Base-by-base conservation (phyloP, 2,329 filamentous ascomycete genomes). In the Bertia moriformis region DNA sequence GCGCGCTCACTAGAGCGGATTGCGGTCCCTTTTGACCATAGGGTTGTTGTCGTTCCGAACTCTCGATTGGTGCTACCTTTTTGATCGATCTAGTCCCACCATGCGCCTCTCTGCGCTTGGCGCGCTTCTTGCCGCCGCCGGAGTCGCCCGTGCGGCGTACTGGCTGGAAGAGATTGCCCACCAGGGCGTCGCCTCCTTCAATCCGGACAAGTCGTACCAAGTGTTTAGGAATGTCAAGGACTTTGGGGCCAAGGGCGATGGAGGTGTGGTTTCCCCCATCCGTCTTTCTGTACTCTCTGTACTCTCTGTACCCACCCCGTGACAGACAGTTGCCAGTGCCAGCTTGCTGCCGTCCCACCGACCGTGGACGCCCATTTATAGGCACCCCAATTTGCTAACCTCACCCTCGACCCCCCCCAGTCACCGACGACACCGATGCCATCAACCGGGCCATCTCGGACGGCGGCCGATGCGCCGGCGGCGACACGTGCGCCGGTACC, bases 351-450 rank as follows among this genome's bases (percentile, higher is more conserved):
- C n/a, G n/a, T n/a, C n/a, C n/a, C n/a, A n/a, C n/a, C n/a, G n/a
- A n/a, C 14, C 19, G 39, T 15, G 39, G 41, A 41, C 32, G 37
- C 67, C 51, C 68, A 67, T 59, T 68, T 70, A 52, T 71, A 71
- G 55, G 70, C 63, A 51, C 64, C 67, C 37, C 66, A 70, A 42
- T 56, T 72, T 32, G 65, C 67, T 46, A 72, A 71, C 52, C 63
- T 71, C 38, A 52, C 63, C 46, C 63, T 72, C 40, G 67, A 71
- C 46, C 51, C 65, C 41, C 42, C 40, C 4, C n/a, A n/a, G 56
- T 65, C 3, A 63, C 61, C n/a, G 68, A 71, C 44, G 67, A 77
- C 44, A 74, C 72, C 14, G 63, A 55, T 10, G 71, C 71, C 4
- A 76, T 77, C 49, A 63, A 66, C 27, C 39, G 43, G 5, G 64